Percentiles rank a stretch among this genome's conserved stretches.
Evolutionary conservation across 805 yeast genomes (phyloP).

Genomic region (Suhomyces kilbournensis): DNA sequence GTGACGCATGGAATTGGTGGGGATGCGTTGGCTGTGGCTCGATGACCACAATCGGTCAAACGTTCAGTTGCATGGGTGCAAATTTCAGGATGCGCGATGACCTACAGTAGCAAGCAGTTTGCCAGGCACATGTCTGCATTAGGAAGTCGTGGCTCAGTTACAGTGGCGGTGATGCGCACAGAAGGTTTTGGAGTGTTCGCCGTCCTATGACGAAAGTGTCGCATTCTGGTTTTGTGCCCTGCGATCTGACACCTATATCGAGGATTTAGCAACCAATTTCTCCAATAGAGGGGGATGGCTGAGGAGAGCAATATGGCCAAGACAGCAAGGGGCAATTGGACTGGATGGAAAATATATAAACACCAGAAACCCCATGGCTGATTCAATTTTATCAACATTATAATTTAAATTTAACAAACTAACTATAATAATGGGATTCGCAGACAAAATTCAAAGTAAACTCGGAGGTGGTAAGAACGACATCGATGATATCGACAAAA

Average conservation of each 20-base stretch:
- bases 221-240: not conserved
- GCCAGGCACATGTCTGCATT: not conserved
- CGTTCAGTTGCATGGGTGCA: not conserved
- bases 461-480: conserved; percentile 28
- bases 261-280: not conserved
- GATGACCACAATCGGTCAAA: not conserved
- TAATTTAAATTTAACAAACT: not conserved
- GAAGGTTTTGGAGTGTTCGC: not conserved
- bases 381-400: too few relatives aligned
- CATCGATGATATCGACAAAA: conserved; percentile 23
- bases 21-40: not conserved
- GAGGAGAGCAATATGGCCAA: not conserved
- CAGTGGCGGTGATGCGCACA: not conserved
- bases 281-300: not conserved
- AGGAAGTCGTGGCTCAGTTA: not conserved
- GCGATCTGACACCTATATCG: not conserved
- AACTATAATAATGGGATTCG: conserved; percentile 31
- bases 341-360: not conserved
- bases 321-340: not conserved
- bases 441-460: conserved; percentile 33
- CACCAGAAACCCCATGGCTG: not conserved
- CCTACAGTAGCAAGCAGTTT: not conserved
- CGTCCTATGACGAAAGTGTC: not conserved
- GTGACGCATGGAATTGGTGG: not conserved
- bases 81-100: not conserved